Evolutionary conservation across 2,329 filamentous ascomycete genomes (phyloP), one percentile per base, ranked within the genome.

Genomic region (Coniochaeta sp.): DNA sequence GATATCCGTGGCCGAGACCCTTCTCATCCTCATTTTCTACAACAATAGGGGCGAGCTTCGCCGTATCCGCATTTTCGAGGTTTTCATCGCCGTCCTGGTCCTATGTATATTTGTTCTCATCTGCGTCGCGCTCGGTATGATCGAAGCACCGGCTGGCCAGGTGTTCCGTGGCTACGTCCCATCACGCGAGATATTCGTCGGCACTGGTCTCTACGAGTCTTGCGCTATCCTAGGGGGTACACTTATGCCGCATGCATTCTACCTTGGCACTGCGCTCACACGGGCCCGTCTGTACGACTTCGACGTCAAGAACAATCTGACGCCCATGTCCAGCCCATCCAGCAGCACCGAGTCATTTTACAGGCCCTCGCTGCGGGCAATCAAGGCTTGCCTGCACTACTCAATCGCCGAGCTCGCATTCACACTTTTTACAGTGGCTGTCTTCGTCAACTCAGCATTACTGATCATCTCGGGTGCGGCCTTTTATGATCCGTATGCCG

Each of bases 371-470:
- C 77, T 89, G 1, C 74, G 80, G 8, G 89, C 89, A 17, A 90
- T 93, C 63, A 81, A 81, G n/a, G 82, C 84, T 62, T 91, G 87
- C 62, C 81, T 91, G 67, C 87, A 83, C 60, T 88, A 88, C 69
- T 89, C 87, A 4, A 85, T 89, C 60, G 76, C 82, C n/a, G 89
- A 93, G 68, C 75, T 91, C 4, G 77, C 82, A 1, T 69, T 90
- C 34, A 89, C 87, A 0, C 83, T 93, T 24, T 89, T 90, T 70
- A 89, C 88, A 0, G 91, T 92, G 70, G 89, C 89, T 0, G 79
- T 92, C 4, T 93, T 93, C 67, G 88, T 92, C 64, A 93, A 93
- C 74, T 89, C 85, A 58, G 81, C 89, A 9, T 91, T 93, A 65
- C 79, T 93, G 19, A 90, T 92, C 64, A 87, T 91, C 17, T 86